Base-by-base conservation (phyloP, 345 rosid species). In the Dovyalis caffra region DNA sequence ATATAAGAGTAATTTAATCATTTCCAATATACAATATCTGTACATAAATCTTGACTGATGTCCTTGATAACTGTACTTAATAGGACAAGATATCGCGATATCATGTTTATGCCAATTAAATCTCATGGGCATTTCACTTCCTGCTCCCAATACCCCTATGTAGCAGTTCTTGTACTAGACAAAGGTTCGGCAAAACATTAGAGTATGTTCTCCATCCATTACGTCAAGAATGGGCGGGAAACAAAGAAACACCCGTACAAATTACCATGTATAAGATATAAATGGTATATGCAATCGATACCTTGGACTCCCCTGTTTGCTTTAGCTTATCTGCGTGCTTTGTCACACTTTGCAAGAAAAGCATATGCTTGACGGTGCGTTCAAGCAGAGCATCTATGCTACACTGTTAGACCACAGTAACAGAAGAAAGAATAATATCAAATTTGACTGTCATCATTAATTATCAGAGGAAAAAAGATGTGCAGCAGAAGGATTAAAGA, bases 311-410 rank as follows among this genome's bases (percentile, higher is more conserved):
- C 33, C 88, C 95, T 0, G 94, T 87, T 51, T 90, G 90, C 81
- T 91, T 92, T 45, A 95, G 87, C 83, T 91, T 93, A 85, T 95
- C 98, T 3, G 95, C 90, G 77, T 95, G 97, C 87, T 91, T 93
- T 0, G 92, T 90, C 76, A 95, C 97, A 61, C 95, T 90, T 87
- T 95, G 98, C 80, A 95, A 87, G 94, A 95, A 95, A 82, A 91
- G 97, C 99, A 95, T 95, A 77, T 95, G 99, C 86, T 91, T 95
- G 84, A 95, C 88, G 51, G 99, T 95, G 4, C 89, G 95, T 78
- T 95, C 99, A 0, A 95, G 87, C 37, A 95, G 88, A 5, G 99
- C 93, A 84, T 95, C 99, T 70, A 95, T 95, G 89, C 99, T 95
- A 85, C 97, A 95, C 99, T 95, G 98, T 85, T 77, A 47, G 79